Base-by-base conservation (phyloP, 2,329 filamentous ascomycete genomes). In the Dryadomyces quercivorus region DNA sequence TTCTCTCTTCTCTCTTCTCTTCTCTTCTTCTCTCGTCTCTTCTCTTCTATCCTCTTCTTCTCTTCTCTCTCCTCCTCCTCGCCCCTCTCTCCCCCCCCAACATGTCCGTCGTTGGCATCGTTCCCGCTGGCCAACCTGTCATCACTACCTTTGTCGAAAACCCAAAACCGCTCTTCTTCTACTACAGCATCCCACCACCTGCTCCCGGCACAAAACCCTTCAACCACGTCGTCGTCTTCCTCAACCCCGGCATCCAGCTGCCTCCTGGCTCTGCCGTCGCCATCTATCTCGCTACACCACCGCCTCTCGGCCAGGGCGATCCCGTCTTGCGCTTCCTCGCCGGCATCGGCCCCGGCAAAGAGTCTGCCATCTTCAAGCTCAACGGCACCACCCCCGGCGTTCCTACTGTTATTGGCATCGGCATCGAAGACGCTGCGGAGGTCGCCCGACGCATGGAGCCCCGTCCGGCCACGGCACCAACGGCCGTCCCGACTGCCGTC, bases 361-460 rank as follows among this genome's bases (percentile, higher is more conserved):
- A 93, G 62, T 92, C 86, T 61, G 89, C 91, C 40, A 86, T 97
- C 55, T 96, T 97, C 75, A 90, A 87, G 67, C 74, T 95, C 59
- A 76, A 74, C 50, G 61, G 63, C 1, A 46, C 63, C 5, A 43
- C 59, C 3, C 58, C 59, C 3, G 57, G 59, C 26, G 59, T 64
- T 1, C 56, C 61, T 60, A 53, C 67, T 55, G 83, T 87, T 4
- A 73, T 97, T 34, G 93, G 92, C 1, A 83, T 97, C 55, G 86
- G 84, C 0, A 75, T 97, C 60, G 93, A 97, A 69, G 77, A 86
- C 0, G 82, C 81, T 1, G 78, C 78, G 10, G 78, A 78, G n/a
- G 86, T 97, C 10, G 81, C 81, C 8, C 75, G 76, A 50, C 82
- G 87, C 58, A 72, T 95, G 31, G 74, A 80, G 53, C 70, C 88